Evolutionary conservation across 805 yeast genomes (phyloP).

Genomic region (Saturnispora quitensis): DNA sequence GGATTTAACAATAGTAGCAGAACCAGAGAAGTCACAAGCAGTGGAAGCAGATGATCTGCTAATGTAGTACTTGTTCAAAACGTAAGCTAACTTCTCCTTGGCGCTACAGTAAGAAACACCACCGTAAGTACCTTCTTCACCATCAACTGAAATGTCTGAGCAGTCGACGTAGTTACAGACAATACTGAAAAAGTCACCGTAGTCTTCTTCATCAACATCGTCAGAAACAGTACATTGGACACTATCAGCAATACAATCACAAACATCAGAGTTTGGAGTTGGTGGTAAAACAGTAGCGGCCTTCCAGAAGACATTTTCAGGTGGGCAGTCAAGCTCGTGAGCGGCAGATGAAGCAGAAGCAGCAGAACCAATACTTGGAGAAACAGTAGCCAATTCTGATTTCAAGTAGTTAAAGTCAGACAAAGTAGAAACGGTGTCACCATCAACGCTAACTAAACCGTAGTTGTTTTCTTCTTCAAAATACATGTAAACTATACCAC

Average conservation of each 20-base stretch:
- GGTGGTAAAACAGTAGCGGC: constrained; percentile 68
- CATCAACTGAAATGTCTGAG: constrained; percentile 51
- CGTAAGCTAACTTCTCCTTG: constrained; percentile 57
- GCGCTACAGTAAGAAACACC: constrained; percentile 64
- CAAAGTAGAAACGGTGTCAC: constrained; percentile 44
- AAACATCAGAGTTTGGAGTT: constrained; percentile 57
- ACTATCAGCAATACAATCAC: constrained; percentile 51
- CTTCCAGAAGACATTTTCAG: constrained; percentile 48
- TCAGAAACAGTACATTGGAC: constrained; percentile 51
- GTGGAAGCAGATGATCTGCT: constrained; percentile 33
- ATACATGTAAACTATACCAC: constrained; percentile 90
- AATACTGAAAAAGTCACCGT: constrained; percentile 47
- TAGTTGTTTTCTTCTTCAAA: constrained; percentile 76
- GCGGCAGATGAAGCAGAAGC: constrained; percentile 30
- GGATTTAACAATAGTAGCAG: constrained; percentile 46
- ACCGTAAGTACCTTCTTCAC: constrained; percentile 60
- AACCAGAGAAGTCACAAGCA: constrained; percentile 67
- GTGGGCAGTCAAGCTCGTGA: constrained; percentile 37
- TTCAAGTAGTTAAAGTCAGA: constrained; percentile 51
- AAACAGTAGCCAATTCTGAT: constrained; percentile 41
- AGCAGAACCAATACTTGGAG: constrained; percentile 39
- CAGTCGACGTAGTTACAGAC: constrained; percentile 56
- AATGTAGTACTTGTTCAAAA: constrained; percentile 56
- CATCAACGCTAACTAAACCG: constrained; percentile 59
- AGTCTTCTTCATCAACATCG: constrained; percentile 44